Conservation (phyloP, 345 rosid species). For the Limnanthes douglasii region DNA sequence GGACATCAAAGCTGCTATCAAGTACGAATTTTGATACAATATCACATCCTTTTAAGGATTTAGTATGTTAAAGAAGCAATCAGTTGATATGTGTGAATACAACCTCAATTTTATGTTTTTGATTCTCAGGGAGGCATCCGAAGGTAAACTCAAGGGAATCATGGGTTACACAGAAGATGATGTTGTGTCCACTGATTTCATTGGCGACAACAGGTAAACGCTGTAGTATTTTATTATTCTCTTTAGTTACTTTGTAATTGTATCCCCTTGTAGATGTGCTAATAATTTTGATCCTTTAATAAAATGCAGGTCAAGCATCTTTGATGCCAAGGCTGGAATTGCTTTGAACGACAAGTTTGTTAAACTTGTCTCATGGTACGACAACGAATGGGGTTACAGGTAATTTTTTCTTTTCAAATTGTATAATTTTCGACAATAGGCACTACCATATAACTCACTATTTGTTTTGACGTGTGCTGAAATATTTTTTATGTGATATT, state of each 20-base stretch:
- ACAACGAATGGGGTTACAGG: constrained; percentile 85
- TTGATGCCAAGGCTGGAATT: constrained; percentile 83
- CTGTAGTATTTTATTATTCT: not conserved
- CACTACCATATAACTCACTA: no score
- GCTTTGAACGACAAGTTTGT: constrained; percentile 44
- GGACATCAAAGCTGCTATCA: constrained; percentile 51
- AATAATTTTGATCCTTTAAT: not conserved
- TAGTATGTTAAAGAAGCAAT: no score
- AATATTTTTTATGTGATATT: not conserved
- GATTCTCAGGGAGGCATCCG: constrained; percentile 45
- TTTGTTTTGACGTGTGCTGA: constrained; percentile 1
- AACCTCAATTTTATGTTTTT: no score
- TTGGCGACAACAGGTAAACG: constrained; percentile 61
- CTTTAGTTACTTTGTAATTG: no score
- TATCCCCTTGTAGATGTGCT: not conserved
- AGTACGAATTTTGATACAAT: constrained; percentile 16
- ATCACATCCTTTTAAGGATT: not conserved
- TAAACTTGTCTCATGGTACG: constrained; percentile 63
- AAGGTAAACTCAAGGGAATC: constrained; percentile 64
- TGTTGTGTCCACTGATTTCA: constrained; percentile 60
- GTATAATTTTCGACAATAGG: no score
- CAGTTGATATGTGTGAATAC: no score
- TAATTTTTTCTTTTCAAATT: not conserved
- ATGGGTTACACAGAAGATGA: constrained; percentile 69
- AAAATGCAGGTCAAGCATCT: constrained; percentile 54